Evolutionary conservation across 805 yeast genomes (phyloP).

Genomic region (Saccharomyces mikatae): DNA sequence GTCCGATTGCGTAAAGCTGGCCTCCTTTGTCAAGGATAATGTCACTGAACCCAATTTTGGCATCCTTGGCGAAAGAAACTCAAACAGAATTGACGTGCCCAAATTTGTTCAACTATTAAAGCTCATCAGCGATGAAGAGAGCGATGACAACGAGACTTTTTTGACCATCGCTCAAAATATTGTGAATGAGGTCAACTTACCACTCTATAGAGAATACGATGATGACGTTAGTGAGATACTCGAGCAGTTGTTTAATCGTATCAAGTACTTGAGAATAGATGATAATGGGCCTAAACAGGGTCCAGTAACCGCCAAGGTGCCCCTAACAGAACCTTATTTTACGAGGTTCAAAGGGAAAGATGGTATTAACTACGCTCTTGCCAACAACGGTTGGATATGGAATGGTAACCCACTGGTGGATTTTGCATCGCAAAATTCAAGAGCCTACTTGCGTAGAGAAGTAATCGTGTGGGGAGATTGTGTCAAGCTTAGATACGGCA

Average conservation of each 20-base stretch:
- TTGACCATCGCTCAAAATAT: conserved; percentile 38
- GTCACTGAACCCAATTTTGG: conserved; percentile 38
- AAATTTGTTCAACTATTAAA: conserved; percentile 48
- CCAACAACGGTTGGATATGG: conserved; percentile 99
- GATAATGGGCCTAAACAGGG: conserved; percentile 78
- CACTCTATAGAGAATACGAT: conserved; percentile 67
- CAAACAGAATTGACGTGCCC: conserved; percentile 44
- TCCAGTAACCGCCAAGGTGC: conserved; percentile 44
- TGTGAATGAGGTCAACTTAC: conserved; percentile 69
- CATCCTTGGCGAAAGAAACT: conserved; percentile 38
- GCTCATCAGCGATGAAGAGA: conserved; percentile 22
- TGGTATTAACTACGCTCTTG: conserved; percentile 63
- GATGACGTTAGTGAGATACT: conserved; percentile 59
- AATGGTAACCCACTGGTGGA: conserved; percentile 89
- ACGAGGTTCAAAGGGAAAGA: conserved; percentile 50
- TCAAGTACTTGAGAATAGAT: conserved; percentile 68
- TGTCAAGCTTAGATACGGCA: conserved; percentile 83
- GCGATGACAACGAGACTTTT: background rate
- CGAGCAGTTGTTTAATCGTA: conserved; percentile 66
- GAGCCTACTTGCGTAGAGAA: conserved; percentile 81
- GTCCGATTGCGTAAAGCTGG: conserved; percentile 36
- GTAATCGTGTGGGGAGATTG: conserved; percentile 98
- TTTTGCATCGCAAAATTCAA: conserved; percentile 75
- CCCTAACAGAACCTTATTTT: conserved; percentile 81
- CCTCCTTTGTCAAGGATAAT: conserved; percentile 38